phyloP scores from a whole-genome alignment of 1,284 basidiomycete species.

The Sporisorium exsertum region DNA sequence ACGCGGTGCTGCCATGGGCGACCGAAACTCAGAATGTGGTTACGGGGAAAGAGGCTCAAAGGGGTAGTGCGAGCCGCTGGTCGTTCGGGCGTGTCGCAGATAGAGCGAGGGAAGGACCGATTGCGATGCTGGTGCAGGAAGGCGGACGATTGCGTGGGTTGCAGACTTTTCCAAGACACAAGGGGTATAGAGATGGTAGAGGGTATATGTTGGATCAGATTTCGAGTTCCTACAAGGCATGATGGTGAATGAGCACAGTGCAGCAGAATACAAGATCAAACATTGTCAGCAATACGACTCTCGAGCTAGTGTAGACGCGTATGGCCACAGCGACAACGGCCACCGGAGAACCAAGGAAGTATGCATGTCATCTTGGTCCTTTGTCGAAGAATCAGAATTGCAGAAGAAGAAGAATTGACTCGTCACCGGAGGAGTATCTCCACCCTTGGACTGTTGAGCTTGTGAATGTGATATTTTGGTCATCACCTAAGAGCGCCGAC shows the following conservation, averaged over 20 bases:
- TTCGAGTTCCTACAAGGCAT: conserved; percentile 6
- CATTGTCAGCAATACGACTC: background rate
- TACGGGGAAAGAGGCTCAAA: background rate
- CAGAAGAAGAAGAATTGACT: conserved; percentile 57
- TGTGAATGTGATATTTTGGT: conserved; percentile 56
- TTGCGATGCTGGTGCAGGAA: background rate
- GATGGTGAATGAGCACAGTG: background rate
- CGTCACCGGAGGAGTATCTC: conserved; percentile 30
- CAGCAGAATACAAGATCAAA: background rate
- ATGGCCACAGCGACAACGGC: background rate
- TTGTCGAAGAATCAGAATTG: conserved; percentile 45
- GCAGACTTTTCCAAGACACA: background rate
- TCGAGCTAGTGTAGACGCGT: background rate
- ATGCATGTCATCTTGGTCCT: background rate
- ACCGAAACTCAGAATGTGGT: background rate
- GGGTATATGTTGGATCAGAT: conserved; percentile 3
- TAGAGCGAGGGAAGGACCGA: background rate
- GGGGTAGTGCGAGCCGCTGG: background rate
- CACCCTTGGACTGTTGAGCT: conserved; percentile 56
- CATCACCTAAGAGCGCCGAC: conserved; percentile 28
- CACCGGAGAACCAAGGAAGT: background rate
- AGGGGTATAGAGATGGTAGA: conserved; percentile 4
- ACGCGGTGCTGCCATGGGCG: background rate
- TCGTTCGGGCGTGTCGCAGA: background rate
- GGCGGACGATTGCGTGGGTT: background rate